Evolutionary conservation across 805 yeast genomes (phyloP).

Genomic region (Candida patagonica): DNA sequence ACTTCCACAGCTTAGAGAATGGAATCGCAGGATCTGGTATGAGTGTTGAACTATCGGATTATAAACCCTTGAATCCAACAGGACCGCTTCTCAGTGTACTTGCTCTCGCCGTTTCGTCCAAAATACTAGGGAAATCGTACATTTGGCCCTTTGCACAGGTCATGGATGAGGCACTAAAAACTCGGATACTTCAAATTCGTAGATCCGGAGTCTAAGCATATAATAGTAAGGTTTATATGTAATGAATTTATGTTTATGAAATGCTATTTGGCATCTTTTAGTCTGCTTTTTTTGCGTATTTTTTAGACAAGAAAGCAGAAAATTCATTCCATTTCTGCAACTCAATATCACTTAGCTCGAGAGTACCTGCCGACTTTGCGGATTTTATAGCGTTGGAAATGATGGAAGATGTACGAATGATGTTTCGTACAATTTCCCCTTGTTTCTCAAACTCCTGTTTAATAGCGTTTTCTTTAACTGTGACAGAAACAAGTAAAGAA

Average conservation of each 20-base stretch:
- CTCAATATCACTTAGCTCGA: constrained; percentile 1
- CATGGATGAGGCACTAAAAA: constrained; percentile 18
- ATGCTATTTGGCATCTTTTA: too few species aligned
- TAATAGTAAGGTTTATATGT: background rate
- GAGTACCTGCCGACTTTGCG: background rate
- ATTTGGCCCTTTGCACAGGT: constrained; percentile 22
- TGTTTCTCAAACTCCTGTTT: constrained; percentile 55
- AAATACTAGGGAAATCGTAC: constrained; percentile 16
- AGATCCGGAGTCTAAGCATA: background rate
- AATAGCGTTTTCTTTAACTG: constrained; percentile 52
- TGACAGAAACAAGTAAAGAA: constrained; percentile 36
- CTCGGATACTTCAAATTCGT: constrained; percentile 13
- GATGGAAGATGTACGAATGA: constrained; percentile 10
- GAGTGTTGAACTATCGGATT: constrained; percentile 1
- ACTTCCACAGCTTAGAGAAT: background rate
- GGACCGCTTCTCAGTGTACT: constrained; percentile 13
- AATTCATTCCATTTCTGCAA: constrained; percentile 3
- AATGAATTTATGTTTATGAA: too few species aligned
- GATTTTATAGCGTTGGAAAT: background rate
- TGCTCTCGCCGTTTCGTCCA: constrained; percentile 15
- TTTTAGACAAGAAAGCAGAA: background rate
- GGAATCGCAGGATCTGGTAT: background rate
- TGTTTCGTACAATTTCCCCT: constrained; percentile 33
- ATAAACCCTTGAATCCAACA: constrained; percentile 4
- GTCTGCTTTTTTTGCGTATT: too few species aligned